Conservation (phyloP, 345 rosid species). For the Kandelia obovata region DNA sequence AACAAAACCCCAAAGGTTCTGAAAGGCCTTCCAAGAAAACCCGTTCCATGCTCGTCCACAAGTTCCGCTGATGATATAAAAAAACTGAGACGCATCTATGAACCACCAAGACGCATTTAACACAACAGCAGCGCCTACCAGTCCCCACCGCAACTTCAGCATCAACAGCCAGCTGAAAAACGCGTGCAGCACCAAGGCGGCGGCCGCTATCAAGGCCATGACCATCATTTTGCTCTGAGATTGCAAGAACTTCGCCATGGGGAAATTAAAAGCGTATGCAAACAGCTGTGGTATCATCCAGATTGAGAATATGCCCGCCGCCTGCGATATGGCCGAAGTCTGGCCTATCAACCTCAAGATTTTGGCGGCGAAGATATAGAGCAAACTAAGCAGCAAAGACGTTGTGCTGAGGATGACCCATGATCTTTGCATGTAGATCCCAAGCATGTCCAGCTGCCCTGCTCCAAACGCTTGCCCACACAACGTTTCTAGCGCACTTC, state of each 20-base stretch:
- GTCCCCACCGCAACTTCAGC: constrained; percentile 57
- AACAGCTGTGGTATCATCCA: constrained; percentile 93
- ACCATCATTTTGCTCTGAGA: constrained; percentile 89
- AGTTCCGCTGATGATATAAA: constrained; percentile 60
- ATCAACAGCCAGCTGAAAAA: constrained; percentile 67
- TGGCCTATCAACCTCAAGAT: constrained; percentile 64
- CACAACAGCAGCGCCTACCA: constrained; percentile 67
- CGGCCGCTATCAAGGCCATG: constrained; percentile 68
- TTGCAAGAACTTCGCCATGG: constrained; percentile 78
- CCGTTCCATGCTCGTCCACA: constrained; percentile 88
- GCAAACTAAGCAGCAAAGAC: constrained; percentile 44
- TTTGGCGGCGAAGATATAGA: constrained; percentile 60
- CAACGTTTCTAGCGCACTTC: constrained; percentile 90
- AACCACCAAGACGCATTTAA: constrained; percentile 72
- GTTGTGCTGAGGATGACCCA: constrained; percentile 76
- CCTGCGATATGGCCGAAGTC: constrained; percentile 53
- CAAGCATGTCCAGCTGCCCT: constrained; percentile 75
- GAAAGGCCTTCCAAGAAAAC: constrained; percentile 73
- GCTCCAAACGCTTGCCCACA: constrained; percentile 97
- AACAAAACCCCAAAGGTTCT: constrained; percentile 64
- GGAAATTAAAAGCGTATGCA: constrained; percentile 70
- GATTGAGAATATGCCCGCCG: constrained; percentile 61
- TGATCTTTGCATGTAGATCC: constrained; percentile 85
- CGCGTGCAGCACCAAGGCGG: constrained; percentile 52
- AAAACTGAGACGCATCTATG: constrained; percentile 48